phyloP scores from a whole-genome alignment of 1,284 basidiomycete genomes.

The Anthracocystis walkeri region DNA sequence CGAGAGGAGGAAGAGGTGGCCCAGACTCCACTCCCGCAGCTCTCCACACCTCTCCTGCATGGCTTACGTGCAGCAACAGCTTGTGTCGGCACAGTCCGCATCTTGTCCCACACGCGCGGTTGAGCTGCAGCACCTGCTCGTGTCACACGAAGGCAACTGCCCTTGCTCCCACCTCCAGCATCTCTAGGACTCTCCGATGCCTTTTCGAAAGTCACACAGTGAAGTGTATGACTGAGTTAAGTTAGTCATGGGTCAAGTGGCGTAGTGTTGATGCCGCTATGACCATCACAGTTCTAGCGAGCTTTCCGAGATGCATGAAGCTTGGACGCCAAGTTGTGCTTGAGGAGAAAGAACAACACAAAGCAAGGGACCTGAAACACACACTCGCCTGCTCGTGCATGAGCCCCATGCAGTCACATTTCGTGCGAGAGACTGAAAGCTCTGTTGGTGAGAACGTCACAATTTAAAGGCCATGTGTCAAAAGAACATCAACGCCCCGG shows the following conservation, averaged over 20 bases:
- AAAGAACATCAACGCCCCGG: too few species aligned
- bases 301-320: not conserved
- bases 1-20: too few species aligned
- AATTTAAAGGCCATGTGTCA: too few species aligned
- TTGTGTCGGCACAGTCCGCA: too few species aligned
- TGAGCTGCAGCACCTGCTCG: not conserved
- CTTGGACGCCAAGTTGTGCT: constrained; percentile 9
- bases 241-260: not conserved
- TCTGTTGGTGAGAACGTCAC: too few species aligned
- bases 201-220: not conserved
- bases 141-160: too few species aligned
- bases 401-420: too few species aligned
- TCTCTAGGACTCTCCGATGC: too few species aligned
- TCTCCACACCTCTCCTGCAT: constrained; percentile 12
- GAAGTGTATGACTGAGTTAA: not conserved
- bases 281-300: not conserved
- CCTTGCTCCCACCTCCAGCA: too few species aligned
- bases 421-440: too few species aligned
- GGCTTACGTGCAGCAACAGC: constrained; percentile 17
- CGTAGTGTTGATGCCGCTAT: not conserved
- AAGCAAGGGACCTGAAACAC: constrained; percentile 35
- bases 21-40: not conserved
- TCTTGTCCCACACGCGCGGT: constrained; percentile 12
- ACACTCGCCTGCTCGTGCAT: constrained; percentile 2
- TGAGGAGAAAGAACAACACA: constrained; percentile 18